Evolutionary conservation across 2,329 filamentous ascomycete genomes (phyloP).

Genomic region (Harringtonia lauricola): DNA sequence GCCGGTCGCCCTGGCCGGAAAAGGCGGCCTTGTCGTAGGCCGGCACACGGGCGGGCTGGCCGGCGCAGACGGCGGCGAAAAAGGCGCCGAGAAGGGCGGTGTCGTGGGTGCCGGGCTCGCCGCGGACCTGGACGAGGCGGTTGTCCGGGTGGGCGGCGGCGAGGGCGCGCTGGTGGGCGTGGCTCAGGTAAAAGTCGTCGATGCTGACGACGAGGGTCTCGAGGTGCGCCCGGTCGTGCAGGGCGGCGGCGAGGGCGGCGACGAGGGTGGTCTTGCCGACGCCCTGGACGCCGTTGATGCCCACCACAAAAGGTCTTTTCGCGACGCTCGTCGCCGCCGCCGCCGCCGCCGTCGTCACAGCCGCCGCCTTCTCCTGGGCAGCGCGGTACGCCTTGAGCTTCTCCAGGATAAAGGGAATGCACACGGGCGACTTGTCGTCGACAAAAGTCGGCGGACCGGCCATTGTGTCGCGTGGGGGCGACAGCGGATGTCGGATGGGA

Average conservation of each 20-base stretch:
- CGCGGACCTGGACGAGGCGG: constrained; percentile 66
- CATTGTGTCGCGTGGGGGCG: no score
- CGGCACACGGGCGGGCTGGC: constrained; percentile 48
- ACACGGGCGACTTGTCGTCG: constrained; percentile 70
- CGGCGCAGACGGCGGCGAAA: constrained; percentile 45
- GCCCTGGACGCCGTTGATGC: constrained; percentile 84
- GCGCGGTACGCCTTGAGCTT: constrained; percentile 27
- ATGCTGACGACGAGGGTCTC: constrained; percentile 66
- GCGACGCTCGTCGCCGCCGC: background rate
- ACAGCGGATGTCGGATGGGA: no score
- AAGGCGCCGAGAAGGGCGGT: constrained; percentile 50
- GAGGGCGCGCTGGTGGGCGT: constrained; percentile 54
- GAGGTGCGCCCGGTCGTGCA: constrained; percentile 33
- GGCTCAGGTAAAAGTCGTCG: constrained; percentile 80
- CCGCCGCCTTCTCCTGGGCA: no score
- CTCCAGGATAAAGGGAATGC: constrained; percentile 64
- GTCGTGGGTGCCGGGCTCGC: constrained; percentile 76
- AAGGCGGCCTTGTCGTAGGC: constrained; percentile 77
- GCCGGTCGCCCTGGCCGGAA: constrained; percentile 65
- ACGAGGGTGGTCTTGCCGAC: constrained; percentile 88
- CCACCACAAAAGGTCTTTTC: constrained; percentile 63
- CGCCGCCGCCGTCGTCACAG: background rate
- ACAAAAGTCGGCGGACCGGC: constrained; percentile 33
- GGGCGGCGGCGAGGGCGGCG: constrained; percentile 48
- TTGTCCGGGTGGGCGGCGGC: constrained; percentile 58